Evolutionary conservation across 176 grass and related monocot species (phyloP), one percentile per base, ranked within the genome.

Genomic region (Rhynchospora breviuscula): DNA sequence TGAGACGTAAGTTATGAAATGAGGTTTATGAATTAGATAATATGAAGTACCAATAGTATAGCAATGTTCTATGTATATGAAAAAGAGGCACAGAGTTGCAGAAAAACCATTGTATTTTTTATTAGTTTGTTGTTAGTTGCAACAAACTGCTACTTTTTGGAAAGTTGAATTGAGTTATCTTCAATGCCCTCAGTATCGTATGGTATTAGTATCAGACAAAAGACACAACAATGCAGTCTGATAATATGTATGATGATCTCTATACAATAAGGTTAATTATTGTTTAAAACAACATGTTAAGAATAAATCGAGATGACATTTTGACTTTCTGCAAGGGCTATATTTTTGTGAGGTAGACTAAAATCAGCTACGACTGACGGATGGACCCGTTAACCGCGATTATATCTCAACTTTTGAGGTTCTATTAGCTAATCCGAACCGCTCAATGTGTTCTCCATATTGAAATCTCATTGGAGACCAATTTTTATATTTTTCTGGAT

Each of bases 1-100:
- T 85, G 96, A 99, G 87, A 93, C 93, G 93, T 95, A 90, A 85
- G 91, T 89, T 66, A 65, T 4, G 4, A 53, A 26, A 77, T 11
- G 22, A 54, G 6, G 12, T 31, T 67, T 67, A 43, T 10, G 29
- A 81, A 64, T 40, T 43, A 67, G 53, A 46, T 2, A 17, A 85
- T 7, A n/a, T 11, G 22, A n/a, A 56, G 35, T 33, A 3, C 21
- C 49, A 29, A 31, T 31, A 77, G 11, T 77, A 56, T 8, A 77
- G 5, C 22, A 77, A 10, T 56, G 23, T 76, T 76, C 0, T 56
- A 10, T 77, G 11, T 17, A 33, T 77, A 54, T 54, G 49, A 56
- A 21, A 29, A 56, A 53, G 1, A 19, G 9, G n/a, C 10, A 51
- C 4, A 23, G 25, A 75, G 21, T 75, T 52, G 11, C 19, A 75